A percentile compares a stretch with the other conserved stretches of the same genome.
Conservation (phyloP, 2,329 filamentous ascomycete genomes). For the Sphaerulina musiva region DNA sequence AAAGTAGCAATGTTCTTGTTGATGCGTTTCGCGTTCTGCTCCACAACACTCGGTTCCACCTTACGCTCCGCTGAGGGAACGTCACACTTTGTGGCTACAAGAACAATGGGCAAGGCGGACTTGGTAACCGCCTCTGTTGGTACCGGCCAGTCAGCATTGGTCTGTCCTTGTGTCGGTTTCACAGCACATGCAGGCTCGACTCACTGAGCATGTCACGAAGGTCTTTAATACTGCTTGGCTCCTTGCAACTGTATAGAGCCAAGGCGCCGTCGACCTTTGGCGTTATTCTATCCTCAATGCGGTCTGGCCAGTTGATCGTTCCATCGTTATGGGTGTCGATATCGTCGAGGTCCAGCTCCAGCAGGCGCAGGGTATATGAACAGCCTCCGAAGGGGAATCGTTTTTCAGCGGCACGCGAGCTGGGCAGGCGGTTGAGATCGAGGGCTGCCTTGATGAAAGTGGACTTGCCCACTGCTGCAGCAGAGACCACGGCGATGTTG, state of each 20-base stretch:
- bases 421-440: constrained; percentile 44
- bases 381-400: constrained; percentile 53
- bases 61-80: constrained; percentile 62
- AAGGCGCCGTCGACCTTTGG: constrained; percentile 77
- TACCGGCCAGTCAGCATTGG: constrained; percentile 3
- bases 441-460: constrained; percentile 54
- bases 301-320: constrained; percentile 52
- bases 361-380: constrained; percentile 51
- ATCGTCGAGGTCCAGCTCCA: constrained; percentile 51
- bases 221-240: constrained; percentile 65
- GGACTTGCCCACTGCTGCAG: constrained; percentile 51
- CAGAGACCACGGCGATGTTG: constrained; percentile 54
- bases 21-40: constrained; percentile 55
- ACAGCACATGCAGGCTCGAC: constrained; percentile 34
- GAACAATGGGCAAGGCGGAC: constrained; percentile 65
- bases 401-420: constrained; percentile 41
- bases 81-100: constrained; percentile 89
- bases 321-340: constrained; percentile 46
- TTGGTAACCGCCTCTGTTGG: constrained; percentile 64
- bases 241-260: constrained; percentile 81
- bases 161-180: neutral
- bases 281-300: constrained; percentile 58
- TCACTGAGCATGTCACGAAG: constrained; percentile 73
- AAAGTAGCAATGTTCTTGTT: constrained; percentile 62
- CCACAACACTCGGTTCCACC: constrained; percentile 62